phyloP scores from a whole-genome alignment of 352 stramenopile genomes.

The Vaucheria bursata region DNA sequence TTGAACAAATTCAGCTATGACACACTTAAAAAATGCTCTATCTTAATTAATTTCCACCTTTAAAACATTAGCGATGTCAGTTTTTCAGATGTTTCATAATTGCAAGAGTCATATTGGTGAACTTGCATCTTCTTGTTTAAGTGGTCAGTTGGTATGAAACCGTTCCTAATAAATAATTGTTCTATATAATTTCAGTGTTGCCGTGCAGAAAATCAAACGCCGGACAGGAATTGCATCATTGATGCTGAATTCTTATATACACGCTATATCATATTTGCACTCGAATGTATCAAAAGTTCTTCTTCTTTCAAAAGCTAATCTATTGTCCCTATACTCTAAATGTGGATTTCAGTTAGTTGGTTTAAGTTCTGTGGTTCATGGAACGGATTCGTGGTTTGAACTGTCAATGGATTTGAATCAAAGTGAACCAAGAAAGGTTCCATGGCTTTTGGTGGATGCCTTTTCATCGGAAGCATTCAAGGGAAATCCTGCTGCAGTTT shows the following conservation, averaged over 20 bases:
- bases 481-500: constrained; percentile 66
- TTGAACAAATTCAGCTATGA: too few species aligned
- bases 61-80: too few species aligned
- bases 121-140: too few species aligned
- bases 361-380: constrained; percentile 62
- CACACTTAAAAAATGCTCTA: too few species aligned
- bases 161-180: too few species aligned
- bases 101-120: too few species aligned
- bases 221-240: constrained; percentile 54
- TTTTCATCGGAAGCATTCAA: constrained; percentile 60
- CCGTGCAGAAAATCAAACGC: constrained; percentile 51
- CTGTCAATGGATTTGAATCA: constrained; percentile 55
- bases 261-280: constrained; percentile 48
- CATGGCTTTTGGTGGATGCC: constrained; percentile 55
- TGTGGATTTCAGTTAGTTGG: constrained; percentile 59
- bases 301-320: constrained; percentile 60
- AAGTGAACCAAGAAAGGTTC: constrained; percentile 24
- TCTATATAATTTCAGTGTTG: constrained; percentile 28
- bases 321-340: constrained; percentile 60
- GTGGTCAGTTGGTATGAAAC: too few species aligned
- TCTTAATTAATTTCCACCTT: too few species aligned
- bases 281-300: constrained; percentile 55
- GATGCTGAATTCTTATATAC: constrained; percentile 61
- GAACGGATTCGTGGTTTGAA: constrained; percentile 65
- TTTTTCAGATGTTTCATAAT: too few species aligned